These are phyloP conservation scores for Corchorus capsularis DNA, from an alignment of 345 rosid species.

Conservation along the genomic window DNA sequence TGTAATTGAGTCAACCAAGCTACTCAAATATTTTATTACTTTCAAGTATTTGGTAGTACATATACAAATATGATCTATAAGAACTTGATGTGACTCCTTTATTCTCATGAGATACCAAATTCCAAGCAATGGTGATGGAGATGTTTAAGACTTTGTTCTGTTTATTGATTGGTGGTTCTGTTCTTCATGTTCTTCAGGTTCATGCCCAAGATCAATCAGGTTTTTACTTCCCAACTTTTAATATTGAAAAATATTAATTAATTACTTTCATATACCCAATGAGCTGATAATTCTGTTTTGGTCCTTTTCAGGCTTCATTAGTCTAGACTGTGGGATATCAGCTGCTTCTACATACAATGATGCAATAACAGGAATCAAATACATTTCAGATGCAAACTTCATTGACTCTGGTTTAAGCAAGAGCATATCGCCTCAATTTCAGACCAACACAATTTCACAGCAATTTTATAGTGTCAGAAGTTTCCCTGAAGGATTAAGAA, in stretches of 20 bases:
- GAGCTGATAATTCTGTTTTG: neutral
- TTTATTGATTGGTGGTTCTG: neutral
- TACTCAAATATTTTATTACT: neutral
- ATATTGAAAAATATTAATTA: neutral
- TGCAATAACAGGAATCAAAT: neutral
- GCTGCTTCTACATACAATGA: constrained; percentile 15
- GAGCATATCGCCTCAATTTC: constrained; percentile 1
- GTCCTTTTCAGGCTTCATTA: constrained; percentile 22
- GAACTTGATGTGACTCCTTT: neutral
- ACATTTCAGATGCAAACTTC: constrained; percentile 22
- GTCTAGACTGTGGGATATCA: constrained; percentile 33
- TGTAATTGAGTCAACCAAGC: neutral
- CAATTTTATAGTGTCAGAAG: constrained; percentile 17
- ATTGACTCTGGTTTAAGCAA: constrained; percentile 13
- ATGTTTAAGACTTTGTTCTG: neutral
- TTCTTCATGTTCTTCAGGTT: neutral
- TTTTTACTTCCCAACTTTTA: neutral
- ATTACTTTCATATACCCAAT: neutral
- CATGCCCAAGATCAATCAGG: constrained; percentile 20
- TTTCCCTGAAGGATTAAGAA: constrained; percentile 38
- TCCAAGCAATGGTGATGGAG: neutral
- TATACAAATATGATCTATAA: neutral
- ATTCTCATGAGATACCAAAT: neutral
- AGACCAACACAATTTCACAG: neutral
- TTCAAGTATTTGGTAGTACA: neutral